Conservation (phyloP, 495 filamentous ascomycete species). For the Pyrenopolyporus hunteri region DNA sequence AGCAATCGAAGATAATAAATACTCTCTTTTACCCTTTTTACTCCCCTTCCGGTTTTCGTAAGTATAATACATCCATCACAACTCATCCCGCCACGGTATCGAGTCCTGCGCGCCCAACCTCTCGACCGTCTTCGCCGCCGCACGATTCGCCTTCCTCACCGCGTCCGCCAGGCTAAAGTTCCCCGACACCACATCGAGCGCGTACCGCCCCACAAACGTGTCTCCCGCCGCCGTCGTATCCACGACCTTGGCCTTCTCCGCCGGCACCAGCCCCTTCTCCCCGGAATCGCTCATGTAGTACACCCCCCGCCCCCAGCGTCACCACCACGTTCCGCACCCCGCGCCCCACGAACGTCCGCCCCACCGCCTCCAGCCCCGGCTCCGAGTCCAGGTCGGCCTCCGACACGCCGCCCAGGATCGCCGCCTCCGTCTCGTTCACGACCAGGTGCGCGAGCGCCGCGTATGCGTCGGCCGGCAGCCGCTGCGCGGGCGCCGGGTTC, state of each 20-base stretch:
- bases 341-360: constrained; percentile 62
- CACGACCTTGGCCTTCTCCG: constrained; percentile 71
- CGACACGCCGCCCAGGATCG: constrained; percentile 64
- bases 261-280: constrained; percentile 54
- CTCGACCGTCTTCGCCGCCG: constrained; percentile 78
- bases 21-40: not conserved
- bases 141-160: constrained; percentile 71
- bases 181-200: constrained; percentile 64
- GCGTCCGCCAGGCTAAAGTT: constrained; percentile 62
- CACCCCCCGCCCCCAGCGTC: constrained; percentile 79
- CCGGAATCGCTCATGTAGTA: constrained; percentile 59
- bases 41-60: not conserved
- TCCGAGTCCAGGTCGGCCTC: constrained; percentile 56
- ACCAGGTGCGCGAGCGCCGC: constrained; percentile 75
- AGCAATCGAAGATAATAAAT: not conserved
- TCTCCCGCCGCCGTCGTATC: constrained; percentile 97
- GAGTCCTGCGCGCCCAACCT: constrained; percentile 80
- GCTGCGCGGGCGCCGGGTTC: constrained; percentile 83
- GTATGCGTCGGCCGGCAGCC: constrained; percentile 71
- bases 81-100: constrained; percentile 88
- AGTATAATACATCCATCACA: constrained; percentile 42
- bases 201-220: constrained; percentile 90
- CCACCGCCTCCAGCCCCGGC: constrained; percentile 53
- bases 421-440: constrained; percentile 90
- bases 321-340: constrained; percentile 81